Percentiles rank a stretch among this genome's conserved stretches.
Conservation (phyloP, 441 rosid genomes). For the Populus tomentosa region DNA sequence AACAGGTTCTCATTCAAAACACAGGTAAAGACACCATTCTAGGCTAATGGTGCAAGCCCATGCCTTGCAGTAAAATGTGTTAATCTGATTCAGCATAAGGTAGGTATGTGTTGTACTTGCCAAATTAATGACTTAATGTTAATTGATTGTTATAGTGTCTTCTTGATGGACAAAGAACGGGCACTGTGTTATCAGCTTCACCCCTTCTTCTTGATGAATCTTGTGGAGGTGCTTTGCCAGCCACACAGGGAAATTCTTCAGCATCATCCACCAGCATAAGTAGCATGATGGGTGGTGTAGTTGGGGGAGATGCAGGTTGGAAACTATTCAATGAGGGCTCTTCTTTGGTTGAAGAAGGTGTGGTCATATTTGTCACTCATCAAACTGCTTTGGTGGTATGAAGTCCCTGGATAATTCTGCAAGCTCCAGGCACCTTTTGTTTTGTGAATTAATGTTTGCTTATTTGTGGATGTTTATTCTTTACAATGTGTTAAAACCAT, state of each 20-base stretch:
- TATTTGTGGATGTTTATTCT: constrained; percentile 19
- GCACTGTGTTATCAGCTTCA: constrained; percentile 82
- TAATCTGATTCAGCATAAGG: constrained; percentile 12
- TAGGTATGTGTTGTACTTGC: constrained; percentile 17
- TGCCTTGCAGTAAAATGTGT: background rate
- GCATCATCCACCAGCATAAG: constrained; percentile 74
- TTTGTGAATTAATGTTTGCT: constrained; percentile 30
- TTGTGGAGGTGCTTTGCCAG: constrained; percentile 50
- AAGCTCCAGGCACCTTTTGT: constrained; percentile 38
- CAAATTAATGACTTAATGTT: constrained; percentile 24
- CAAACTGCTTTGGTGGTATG: constrained; percentile 98
- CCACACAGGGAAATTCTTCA: constrained; percentile 60
- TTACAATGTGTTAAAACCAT: constrained; percentile 23
- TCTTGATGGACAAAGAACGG: constrained; percentile 90
- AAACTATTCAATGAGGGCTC: constrained; percentile 93
- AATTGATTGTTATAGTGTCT: constrained; percentile 63
- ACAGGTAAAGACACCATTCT: constrained; percentile 49
- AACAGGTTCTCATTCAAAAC: constrained; percentile 78
- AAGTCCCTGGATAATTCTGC: constrained; percentile 47
- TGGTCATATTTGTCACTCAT: constrained; percentile 93
- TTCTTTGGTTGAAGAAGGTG: constrained; percentile 89
- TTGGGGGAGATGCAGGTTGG: constrained; percentile 94
- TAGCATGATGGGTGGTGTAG: constrained; percentile 99
- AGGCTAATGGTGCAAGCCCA: background rate
- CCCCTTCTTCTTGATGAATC: constrained; percentile 77